Conservation (phyloP, 23 red algal genomes). For the Agarophyton chilense region DNA sequence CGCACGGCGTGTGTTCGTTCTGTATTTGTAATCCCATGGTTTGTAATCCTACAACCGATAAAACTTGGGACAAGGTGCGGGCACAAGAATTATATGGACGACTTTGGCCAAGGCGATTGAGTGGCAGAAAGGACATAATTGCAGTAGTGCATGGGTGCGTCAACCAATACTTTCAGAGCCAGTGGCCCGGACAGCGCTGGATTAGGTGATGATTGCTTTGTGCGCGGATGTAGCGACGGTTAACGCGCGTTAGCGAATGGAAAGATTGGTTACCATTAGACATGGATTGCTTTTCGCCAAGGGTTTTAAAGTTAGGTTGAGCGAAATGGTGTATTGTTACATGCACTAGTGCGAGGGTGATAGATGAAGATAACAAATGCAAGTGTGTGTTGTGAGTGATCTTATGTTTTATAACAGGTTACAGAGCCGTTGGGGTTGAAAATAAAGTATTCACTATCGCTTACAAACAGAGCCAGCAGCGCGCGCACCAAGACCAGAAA, state of each 20-base stretch:
- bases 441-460: constrained; percentile 28
- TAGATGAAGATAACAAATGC: background rate
- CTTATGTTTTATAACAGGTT: constrained; percentile 16
- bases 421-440: background rate
- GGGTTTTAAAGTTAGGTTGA: background rate
- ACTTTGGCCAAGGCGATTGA: background rate
- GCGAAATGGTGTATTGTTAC: too few relatives aligned
- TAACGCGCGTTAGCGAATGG: background rate
- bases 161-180: background rate
- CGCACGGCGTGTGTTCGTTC: too few relatives aligned
- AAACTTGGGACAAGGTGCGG: too few relatives aligned
- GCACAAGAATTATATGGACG: background rate
- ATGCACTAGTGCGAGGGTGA: background rate
- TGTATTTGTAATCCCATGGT: too few relatives aligned
- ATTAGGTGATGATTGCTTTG: background rate
- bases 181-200: background rate
- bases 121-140: background rate
- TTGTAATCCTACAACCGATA: too few relatives aligned
- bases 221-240: background rate
- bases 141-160: background rate
- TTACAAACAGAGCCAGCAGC: constrained; percentile 25
- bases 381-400: background rate
- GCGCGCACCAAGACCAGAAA: background rate
- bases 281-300: background rate
- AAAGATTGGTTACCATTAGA: background rate